Evolutionary conservation across 345 rosid genomes (phyloP).

Genomic region (Kernera saxatilis): DNA sequence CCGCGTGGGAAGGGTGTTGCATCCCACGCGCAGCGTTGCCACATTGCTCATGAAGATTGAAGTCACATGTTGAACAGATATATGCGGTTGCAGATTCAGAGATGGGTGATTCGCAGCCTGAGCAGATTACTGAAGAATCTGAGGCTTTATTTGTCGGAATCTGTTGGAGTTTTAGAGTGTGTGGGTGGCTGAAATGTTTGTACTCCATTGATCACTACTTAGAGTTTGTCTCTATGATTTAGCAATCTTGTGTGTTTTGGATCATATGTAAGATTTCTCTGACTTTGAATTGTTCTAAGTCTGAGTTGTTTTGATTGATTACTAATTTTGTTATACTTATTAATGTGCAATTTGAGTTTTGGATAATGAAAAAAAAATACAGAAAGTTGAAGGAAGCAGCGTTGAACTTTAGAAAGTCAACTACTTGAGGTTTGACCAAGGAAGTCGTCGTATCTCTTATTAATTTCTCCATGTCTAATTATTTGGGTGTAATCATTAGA

Average conservation of each 20-base stretch:
- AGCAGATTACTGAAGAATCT: slow-evolving; percentile 14
- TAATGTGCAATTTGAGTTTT: slow-evolving; percentile 7
- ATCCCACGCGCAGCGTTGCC: slow-evolving; percentile 28
- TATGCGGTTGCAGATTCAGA: slow-evolving; percentile 16
- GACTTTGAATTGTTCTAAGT: slow-evolving; percentile 20
- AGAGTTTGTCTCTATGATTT: slow-evolving; percentile 1
- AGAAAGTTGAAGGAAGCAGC: neutral
- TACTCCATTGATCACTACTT: slow-evolving; percentile 27
- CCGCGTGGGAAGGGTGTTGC: slow-evolving; percentile 32
- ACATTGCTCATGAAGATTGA: slow-evolving; percentile 33
- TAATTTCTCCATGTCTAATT: neutral
- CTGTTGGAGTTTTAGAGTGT: slow-evolving; percentile 23
- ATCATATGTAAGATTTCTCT: slow-evolving; percentile 11
- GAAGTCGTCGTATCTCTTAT: neutral
- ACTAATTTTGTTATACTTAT: neutral
- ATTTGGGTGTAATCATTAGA: neutral
- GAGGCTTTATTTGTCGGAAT: neutral
- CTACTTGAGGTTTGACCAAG: slow-evolving; percentile 8
- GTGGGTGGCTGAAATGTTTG: slow-evolving; percentile 39
- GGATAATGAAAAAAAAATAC: neutral
- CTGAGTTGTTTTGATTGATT: slow-evolving; percentile 9
- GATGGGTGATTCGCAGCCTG: slow-evolving; percentile 28
- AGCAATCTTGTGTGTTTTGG: slow-evolving; percentile 5
- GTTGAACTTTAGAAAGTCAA: slow-evolving; percentile 5
- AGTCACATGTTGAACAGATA: slow-evolving; percentile 31